Percentiles rank a stretch among this genome's conserved stretches.
phyloP scores from a whole-genome alignment of 371 early-diverging fungal species.

The Mortierella polycephala region DNA sequence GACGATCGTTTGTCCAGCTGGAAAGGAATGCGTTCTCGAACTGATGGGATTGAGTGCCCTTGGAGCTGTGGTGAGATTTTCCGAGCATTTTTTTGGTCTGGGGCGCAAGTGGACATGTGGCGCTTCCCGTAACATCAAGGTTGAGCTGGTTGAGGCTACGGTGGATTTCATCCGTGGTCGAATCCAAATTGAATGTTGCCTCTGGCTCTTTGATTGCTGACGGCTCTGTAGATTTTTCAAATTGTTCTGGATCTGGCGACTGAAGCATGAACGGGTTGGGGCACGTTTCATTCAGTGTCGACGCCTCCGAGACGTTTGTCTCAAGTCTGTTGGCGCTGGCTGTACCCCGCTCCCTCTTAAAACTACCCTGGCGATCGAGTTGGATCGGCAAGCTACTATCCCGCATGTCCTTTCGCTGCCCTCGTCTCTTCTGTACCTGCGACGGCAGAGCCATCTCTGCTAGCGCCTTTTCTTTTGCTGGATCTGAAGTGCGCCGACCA shows the following conservation, averaged over 20 bases:
- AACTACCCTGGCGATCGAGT: background rate
- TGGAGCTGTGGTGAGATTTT: slow-evolving; percentile 19
- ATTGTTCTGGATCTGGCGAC: slow-evolving; percentile 20
- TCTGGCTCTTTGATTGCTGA: slow-evolving; percentile 28
- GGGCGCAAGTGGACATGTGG: slow-evolving; percentile 44
- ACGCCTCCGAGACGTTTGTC: background rate
- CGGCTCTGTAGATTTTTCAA: background rate
- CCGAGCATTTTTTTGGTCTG: slow-evolving; percentile 45
- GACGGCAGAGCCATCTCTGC: background rate
- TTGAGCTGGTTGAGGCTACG: slow-evolving; percentile 44
- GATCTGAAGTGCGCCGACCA: background rate
- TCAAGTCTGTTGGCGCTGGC: background rate
- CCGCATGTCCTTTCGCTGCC: background rate
- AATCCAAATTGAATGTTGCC: slow-evolving; percentile 39
- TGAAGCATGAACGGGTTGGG: slow-evolving; percentile 9
- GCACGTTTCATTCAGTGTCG: background rate
- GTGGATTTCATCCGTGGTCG: slow-evolving; percentile 50
- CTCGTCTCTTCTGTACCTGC: background rate
- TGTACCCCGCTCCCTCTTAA: background rate
- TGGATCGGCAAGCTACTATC: background rate
- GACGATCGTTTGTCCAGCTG: slow-evolving; percentile 22
- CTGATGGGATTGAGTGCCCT: slow-evolving; percentile 5
- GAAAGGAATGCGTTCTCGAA: slow-evolving; percentile 11
- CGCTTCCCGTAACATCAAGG: slow-evolving; percentile 45
- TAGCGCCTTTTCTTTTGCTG: background rate